phyloP scores from a whole-genome alignment of 139 green algal genomes.

The Chlorella vulgaris region DNA sequence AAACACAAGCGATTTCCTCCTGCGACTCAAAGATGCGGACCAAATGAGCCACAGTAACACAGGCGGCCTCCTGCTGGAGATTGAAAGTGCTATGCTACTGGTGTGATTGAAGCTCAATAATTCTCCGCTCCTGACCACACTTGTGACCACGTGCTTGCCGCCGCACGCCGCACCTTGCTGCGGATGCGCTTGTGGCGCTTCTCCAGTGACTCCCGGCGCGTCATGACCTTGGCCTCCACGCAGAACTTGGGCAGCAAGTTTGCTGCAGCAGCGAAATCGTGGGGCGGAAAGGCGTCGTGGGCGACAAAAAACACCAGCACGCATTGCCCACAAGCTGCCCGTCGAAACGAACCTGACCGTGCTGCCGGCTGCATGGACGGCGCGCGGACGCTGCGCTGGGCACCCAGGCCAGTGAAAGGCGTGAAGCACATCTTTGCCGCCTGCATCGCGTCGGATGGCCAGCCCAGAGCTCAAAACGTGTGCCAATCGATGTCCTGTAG shows the following conservation, averaged over 20 bases:
- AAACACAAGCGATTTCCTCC: not conserved
- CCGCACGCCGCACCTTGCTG: constrained; percentile 59
- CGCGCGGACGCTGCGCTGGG: not conserved
- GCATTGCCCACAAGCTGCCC: not conserved
- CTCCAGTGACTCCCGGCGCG: constrained; percentile 42
- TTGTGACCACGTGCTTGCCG: too few species aligned
- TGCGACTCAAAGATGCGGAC: not conserved
- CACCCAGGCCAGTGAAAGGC: constrained; percentile 25
- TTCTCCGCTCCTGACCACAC: too few species aligned
- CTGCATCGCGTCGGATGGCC: constrained; percentile 34
- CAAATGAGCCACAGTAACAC: too few species aligned
- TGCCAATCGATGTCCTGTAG: too few species aligned
- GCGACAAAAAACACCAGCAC: too few species aligned
- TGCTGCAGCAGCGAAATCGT: constrained; percentile 21
- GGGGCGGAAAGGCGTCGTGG: not conserved
- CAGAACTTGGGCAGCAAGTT: constrained; percentile 5
- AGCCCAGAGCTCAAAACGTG: too few species aligned
- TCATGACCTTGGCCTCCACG: constrained; percentile 31
- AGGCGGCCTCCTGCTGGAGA: too few species aligned
- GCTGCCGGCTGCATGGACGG: constrained; percentile 33
- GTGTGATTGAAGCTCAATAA: too few species aligned
- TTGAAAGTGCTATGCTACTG: too few species aligned
- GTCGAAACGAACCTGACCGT: not conserved
- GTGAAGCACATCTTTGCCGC: constrained; percentile 18
- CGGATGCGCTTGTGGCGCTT: constrained; percentile 70